These are phyloP conservation scores for Ophiocordyceps australis DNA, from an alignment of 2,329 filamentous ascomycete species.

Conservation along the genomic window DNA sequence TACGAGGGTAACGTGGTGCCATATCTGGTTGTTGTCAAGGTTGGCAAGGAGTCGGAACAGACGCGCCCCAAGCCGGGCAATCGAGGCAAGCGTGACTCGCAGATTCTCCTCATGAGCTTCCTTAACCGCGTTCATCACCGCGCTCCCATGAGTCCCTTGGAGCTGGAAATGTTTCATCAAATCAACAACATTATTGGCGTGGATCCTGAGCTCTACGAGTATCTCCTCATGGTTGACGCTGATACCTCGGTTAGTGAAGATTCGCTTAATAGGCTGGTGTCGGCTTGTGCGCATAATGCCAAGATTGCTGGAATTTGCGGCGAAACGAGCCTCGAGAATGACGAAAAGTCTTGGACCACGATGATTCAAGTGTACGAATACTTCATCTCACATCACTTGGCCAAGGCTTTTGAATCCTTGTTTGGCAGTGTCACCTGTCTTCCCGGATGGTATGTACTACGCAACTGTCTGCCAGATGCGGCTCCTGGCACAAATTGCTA, in stretches of 20 bases:
- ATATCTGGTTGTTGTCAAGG: constrained; percentile 89
- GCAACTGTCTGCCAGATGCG: no score
- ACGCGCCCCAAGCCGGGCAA: constrained; percentile 85
- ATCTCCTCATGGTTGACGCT: constrained; percentile 91
- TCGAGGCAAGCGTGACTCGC: constrained; percentile 94
- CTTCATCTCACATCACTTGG: constrained; percentile 92
- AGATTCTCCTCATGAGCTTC: constrained; percentile 92
- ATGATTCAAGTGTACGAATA: constrained; percentile 99
- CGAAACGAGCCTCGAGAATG: constrained; percentile 90
- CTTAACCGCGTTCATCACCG: constrained; percentile 94
- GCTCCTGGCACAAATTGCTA: no score
- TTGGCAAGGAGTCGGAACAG: constrained; percentile 93
- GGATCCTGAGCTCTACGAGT: constrained; percentile 93
- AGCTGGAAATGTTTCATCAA: constrained; percentile 97
- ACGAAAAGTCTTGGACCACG: constrained; percentile 91
- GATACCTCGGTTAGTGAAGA: constrained; percentile 91
- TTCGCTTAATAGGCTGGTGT: constrained; percentile 79
- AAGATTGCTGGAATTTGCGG: constrained; percentile 97
- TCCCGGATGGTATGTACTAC: constrained; percentile 81
- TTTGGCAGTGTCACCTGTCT: constrained; percentile 98
- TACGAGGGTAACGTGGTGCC: constrained; percentile 95
- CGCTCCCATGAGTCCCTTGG: constrained; percentile 83
- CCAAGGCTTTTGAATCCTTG: constrained; percentile 93
- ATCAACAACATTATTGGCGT: constrained; percentile 99
- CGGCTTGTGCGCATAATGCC: constrained; percentile 80